Base-by-base conservation (phyloP, 176 grass and related monocot genomes). In the Luzula sylvatica region DNA sequence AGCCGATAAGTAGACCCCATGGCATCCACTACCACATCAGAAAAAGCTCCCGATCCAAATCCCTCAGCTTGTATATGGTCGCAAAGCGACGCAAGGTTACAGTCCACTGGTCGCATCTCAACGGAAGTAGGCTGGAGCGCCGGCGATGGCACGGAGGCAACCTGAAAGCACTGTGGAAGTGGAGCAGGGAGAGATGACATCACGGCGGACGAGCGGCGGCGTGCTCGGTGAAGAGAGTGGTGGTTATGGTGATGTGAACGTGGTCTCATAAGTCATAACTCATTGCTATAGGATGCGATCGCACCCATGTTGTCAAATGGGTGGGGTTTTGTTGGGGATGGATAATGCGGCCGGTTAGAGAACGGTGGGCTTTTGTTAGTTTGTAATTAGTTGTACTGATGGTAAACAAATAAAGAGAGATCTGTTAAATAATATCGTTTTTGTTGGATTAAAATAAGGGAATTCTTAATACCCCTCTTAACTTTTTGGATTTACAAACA, bases 11-110 rank as follows among this genome's bases (percentile, higher is more conserved):
- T 86, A 58, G 71, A 68, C 38, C 81, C 92, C 92, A 86, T 86
- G 52, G 85, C 92, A 77, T 98, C 63, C 11, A 98, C 78, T 44
- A 81, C 67, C 20, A 98, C 85, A 38, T 98, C 92, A 21, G 81
- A 98, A 58, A 98, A 98, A 12, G 84, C 75, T 12, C 85, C 92
- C 20, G 81, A 67, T 12, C 77, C 71, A 30, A 98, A 98, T 0
- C 92, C 85, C 55, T 98, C 92, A 20, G 78, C 72, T 57, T 74
- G 85, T 8, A 98, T 77, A 46, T 98, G 92, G 42, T 90, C 92
- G 52, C 92, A 98, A 18, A 98, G 92, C 28, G 92, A 76, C 0
- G 81, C 81, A 15, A 90, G 81, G 66, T 98, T 98, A 65, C 78
- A 98, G 52, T 98, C 92, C 40, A 82, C 46, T 0, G 73, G 75